These are phyloP conservation scores for Berkeleyomyces basicola DNA, from an alignment of 2,329 filamentous ascomycete species.

Conservation along the genomic window DNA sequence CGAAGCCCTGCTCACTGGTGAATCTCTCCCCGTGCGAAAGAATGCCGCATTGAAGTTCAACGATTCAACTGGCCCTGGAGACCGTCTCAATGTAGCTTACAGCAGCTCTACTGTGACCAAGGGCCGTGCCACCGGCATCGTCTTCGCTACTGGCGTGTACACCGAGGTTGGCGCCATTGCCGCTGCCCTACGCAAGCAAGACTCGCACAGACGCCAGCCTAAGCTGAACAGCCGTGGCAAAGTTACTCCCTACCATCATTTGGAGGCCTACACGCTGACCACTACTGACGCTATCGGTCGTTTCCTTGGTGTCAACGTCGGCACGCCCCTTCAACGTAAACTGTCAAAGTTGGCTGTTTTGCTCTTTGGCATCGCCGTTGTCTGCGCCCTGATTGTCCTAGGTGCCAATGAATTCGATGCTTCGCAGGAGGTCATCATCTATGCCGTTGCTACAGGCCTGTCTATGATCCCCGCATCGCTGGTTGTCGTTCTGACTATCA, in stretches of 20 bases:
- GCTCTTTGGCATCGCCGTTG: slow-evolving; percentile 48
- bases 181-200: slow-evolving; percentile 31
- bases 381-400: slow-evolving; percentile 53
- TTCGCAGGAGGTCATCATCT: slow-evolving; percentile 42
- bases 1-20: slow-evolving; percentile 43
- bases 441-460: slow-evolving; percentile 30
- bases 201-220: slow-evolving; percentile 33
- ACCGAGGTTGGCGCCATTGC: slow-evolving; percentile 45
- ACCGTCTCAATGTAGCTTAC: slow-evolving; percentile 40
- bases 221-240: slow-evolving; percentile 36
- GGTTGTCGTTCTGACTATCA: slow-evolving; percentile 38
- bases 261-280: slow-evolving; percentile 31
- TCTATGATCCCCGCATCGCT: slow-evolving; percentile 37
- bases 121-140: slow-evolving; percentile 40
- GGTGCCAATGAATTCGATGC: slow-evolving; percentile 42
- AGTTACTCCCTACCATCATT: slow-evolving; percentile 35
- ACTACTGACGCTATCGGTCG: slow-evolving; percentile 40
- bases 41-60: slow-evolving; percentile 25
- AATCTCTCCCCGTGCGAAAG: slow-evolving; percentile 39
- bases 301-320: slow-evolving; percentile 51
- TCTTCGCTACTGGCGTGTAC: slow-evolving; percentile 41
- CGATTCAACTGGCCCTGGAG: slow-evolving; percentile 26
- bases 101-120: slow-evolving; percentile 39
- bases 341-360: slow-evolving; percentile 50
- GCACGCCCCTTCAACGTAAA: slow-evolving; percentile 53